These are phyloP conservation scores for Elongisporangium undulatum DNA, from an alignment of 352 stramenopile genomes.

Conservation along the genomic window DNA sequence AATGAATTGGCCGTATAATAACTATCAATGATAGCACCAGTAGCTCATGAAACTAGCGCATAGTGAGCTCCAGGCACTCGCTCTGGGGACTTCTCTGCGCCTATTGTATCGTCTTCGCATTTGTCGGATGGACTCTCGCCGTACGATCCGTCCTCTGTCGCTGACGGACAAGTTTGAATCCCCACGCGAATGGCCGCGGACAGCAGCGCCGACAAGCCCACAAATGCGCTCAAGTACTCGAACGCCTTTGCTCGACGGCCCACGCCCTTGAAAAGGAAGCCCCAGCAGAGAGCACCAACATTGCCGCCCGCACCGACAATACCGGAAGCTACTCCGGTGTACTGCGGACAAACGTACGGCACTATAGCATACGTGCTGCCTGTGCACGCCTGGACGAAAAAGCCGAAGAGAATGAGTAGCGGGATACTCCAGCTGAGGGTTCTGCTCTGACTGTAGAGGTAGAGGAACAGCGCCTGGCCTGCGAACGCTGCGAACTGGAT, in stretches of 20 bases:
- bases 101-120: not conserved
- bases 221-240: slow-evolving; percentile 36
- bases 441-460: slow-evolving; percentile 74
- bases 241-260: slow-evolving; percentile 24
- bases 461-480: slow-evolving; percentile 74
- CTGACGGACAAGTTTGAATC: not conserved
- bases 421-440: slow-evolving; percentile 52
- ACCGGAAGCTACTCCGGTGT: slow-evolving; percentile 39
- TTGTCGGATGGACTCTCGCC: not conserved
- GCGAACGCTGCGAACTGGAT: slow-evolving; percentile 78
- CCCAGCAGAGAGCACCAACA: slow-evolving; percentile 37
- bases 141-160: not conserved
- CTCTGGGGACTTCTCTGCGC: not conserved
- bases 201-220: slow-evolving; percentile 12
- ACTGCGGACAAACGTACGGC: slow-evolving; percentile 32
- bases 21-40: no score
- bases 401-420: slow-evolving; percentile 84
- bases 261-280: slow-evolving; percentile 43
- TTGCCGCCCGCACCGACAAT: slow-evolving; percentile 52
- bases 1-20: no score
- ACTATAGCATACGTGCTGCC: slow-evolving; percentile 58
- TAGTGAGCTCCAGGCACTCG: not conserved
- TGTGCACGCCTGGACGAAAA: slow-evolving; percentile 72
- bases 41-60: not conserved
- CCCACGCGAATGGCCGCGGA: not conserved